Conservation (phyloP, 768 basidiomycete species). For the Trametes punicea region DNA sequence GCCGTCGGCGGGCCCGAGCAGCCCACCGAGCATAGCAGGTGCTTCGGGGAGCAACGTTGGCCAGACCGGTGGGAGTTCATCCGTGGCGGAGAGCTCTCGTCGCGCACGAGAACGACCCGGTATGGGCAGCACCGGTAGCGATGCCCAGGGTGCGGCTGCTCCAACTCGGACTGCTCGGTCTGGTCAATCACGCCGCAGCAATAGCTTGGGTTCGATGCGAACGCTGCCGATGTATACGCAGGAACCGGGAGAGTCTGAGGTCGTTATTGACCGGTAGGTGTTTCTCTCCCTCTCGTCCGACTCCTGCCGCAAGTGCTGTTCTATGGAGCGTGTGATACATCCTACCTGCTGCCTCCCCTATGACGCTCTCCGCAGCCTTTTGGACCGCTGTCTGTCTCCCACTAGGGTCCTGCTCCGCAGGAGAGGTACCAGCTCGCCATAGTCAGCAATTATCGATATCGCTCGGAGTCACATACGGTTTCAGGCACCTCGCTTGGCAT, state of each 20-base stretch:
- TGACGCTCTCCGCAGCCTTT: background rate
- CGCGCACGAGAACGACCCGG: background rate
- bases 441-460: background rate
- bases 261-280: slow-evolving; percentile 59
- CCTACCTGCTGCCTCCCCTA: background rate
- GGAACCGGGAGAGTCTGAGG: slow-evolving; percentile 78
- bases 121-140: background rate
- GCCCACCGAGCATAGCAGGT: background rate
- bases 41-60: background rate
- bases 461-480: background rate
- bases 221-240: slow-evolving; percentile 79
- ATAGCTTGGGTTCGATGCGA: slow-evolving; percentile 71
- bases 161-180: background rate
- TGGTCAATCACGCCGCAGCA: slow-evolving; percentile 11
- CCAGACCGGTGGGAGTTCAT: background rate
- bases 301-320: background rate
- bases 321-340: background rate
- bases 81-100: background rate
- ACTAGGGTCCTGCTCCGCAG: too few species aligned
- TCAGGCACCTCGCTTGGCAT: background rate
- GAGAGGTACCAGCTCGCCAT: too few species aligned
- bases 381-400: too few species aligned
- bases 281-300: background rate
- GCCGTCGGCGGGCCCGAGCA: background rate
- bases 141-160: background rate